These are phyloP conservation scores for Boletus tomentosulus DNA, from an alignment of 768 basidiomycete species.

Conservation along the genomic window DNA sequence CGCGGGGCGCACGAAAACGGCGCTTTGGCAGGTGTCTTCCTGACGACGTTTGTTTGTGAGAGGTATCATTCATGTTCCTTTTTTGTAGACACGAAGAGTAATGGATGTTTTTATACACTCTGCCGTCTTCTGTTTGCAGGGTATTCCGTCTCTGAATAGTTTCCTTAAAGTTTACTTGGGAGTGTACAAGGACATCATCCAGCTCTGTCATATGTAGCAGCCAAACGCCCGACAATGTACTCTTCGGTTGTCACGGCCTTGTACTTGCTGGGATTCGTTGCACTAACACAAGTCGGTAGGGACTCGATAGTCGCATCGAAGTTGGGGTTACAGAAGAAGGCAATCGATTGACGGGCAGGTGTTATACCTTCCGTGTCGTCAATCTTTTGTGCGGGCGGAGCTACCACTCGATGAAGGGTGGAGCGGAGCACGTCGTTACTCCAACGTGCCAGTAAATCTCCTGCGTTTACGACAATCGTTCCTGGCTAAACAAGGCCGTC, in stretches of 20 bases:
- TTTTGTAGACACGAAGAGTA: not conserved
- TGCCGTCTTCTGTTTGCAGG: not conserved
- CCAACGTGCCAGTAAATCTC: conserved; percentile 79
- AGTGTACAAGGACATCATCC: not conserved
- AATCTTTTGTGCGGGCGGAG: conserved; percentile 52
- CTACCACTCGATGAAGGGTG: conserved; percentile 80
- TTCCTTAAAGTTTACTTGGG: not conserved
- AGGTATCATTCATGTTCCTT: not conserved
- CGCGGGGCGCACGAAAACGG: conserved; percentile 1
- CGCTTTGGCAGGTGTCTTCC: conserved; percentile 16
- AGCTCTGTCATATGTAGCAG: conserved; percentile 50
- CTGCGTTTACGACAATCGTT: conserved; percentile 80
- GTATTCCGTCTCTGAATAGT: not conserved
- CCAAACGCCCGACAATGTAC: conserved; percentile 71
- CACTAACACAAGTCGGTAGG: conserved; percentile 52
- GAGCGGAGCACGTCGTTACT: conserved; percentile 77
- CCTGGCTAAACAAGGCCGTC: conserved; percentile 47
- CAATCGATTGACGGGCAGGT: conserved; percentile 72
- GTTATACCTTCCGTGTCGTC: conserved; percentile 51
- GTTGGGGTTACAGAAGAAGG: conserved; percentile 87
- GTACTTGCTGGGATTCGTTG: conserved; percentile 57
- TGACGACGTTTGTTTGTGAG: conserved; percentile 11
- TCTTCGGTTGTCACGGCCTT: conserved; percentile 66
- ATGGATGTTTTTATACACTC: not conserved
- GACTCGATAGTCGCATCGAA: conserved; percentile 63